Conservation (phyloP, 768 basidiomycete genomes). For the Lanmaoa rubissima region DNA sequence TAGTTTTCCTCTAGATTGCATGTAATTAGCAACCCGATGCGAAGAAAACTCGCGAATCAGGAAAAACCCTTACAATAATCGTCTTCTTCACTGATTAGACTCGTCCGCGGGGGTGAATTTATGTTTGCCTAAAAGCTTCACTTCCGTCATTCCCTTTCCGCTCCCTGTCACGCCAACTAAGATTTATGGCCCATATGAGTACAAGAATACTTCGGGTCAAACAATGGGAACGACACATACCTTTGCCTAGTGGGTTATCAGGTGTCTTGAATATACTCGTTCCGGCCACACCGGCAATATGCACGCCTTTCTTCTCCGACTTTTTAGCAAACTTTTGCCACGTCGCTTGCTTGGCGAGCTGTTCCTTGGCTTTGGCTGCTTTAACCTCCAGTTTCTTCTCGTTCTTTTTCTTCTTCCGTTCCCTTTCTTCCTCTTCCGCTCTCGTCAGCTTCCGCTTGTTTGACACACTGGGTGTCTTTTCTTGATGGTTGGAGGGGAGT, state of each 20-base stretch:
- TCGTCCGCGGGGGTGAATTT: conserved; percentile 62
- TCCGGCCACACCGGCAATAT: conserved; percentile 84
- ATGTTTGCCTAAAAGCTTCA: conserved; percentile 65
- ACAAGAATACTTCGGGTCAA: background rate
- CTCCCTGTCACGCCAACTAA: conserved; percentile 89
- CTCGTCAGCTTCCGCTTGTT: conserved; percentile 78
- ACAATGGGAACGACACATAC: conserved; percentile 42
- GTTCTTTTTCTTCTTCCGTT: conserved; percentile 91
- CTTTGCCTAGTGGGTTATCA: conserved; percentile 84
- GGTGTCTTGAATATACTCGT: conserved; percentile 95
- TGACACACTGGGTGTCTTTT: conserved; percentile 37
- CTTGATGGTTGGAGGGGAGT: conserved; percentile 57
- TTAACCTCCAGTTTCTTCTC: conserved; percentile 87
- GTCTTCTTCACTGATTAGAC: conserved; percentile 28
- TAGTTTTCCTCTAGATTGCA: conserved; percentile 11
- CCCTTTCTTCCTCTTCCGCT: conserved; percentile 84
- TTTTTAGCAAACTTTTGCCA: conserved; percentile 98
- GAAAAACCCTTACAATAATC: conserved; percentile 7
- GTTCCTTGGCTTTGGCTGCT: conserved; percentile 87
- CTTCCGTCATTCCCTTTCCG: conserved; percentile 86
- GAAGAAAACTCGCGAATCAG: background rate
- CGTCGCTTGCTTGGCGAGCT: conserved; percentile 74
- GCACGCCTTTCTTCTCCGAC: conserved; percentile 87
- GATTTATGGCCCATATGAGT: conserved; percentile 17
- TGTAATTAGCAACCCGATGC: conserved; percentile 10